Evolutionary conservation across 2,329 filamentous ascomycete species (phyloP).

Genomic region (Plectosphaerella cucumerina): DNA sequence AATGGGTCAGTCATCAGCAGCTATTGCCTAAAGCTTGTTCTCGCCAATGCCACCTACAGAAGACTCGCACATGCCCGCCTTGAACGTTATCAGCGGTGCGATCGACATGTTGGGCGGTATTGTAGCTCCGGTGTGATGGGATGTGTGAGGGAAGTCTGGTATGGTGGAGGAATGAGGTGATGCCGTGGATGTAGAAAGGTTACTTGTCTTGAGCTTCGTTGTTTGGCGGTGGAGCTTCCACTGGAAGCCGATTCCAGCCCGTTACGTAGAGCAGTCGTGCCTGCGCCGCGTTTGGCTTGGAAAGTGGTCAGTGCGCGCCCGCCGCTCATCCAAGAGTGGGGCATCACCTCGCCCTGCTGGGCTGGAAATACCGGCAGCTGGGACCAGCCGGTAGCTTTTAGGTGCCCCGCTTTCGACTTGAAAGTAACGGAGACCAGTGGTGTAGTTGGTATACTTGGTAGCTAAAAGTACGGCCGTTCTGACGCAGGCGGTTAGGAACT

Average conservation of each 20-base stretch:
- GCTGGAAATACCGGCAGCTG: too few relatives aligned
- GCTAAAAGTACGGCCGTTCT: too few relatives aligned
- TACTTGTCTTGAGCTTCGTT: not conserved
- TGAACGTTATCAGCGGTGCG: conserved; percentile 87
- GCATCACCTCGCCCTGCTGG: too few relatives aligned
- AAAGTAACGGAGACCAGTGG: too few relatives aligned
- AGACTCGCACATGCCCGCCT: conserved; percentile 84
- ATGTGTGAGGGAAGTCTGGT: not conserved
- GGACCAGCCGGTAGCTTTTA: too few relatives aligned
- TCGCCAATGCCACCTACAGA: conserved; percentile 49
- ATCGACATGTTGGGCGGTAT: conserved; percentile 63
- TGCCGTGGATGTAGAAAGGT: not conserved
- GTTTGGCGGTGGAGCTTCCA: conserved; percentile 3
- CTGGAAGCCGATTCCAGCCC: not conserved
- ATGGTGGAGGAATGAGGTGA: not conserved
- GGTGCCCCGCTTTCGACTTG: too few relatives aligned
- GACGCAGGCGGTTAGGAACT: too few relatives aligned
- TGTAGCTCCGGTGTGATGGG: conserved; percentile 1
- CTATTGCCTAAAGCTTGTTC: not conserved
- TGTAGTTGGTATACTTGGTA: too few relatives aligned
- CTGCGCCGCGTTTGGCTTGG: not conserved
- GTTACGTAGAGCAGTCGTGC: conserved; percentile 5
- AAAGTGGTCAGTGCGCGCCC: too few relatives aligned
- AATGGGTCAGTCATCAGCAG: conserved; percentile 13
- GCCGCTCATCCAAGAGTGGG: too few relatives aligned